These are phyloP conservation scores for Pleurotus pulmonarius DNA, from an alignment of 768 basidiomycete species.

Conservation along the genomic window DNA sequence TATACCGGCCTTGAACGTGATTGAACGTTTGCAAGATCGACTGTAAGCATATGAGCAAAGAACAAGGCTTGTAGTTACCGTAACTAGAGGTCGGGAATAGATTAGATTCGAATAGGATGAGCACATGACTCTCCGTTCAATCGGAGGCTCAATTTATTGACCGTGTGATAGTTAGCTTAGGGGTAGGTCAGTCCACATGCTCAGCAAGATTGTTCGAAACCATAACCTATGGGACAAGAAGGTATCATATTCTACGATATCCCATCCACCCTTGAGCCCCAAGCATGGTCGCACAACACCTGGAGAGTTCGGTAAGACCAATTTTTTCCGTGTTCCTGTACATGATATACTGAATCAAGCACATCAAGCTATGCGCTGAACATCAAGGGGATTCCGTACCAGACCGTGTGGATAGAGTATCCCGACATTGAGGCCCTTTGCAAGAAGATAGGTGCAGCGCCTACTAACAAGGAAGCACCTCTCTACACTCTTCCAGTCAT, in stretches of 20 bases:
- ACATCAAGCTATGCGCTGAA: conserved; percentile 10
- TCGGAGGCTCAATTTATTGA: no score
- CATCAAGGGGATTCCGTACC: conserved; percentile 23
- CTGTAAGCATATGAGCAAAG: no score
- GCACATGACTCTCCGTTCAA: no score
- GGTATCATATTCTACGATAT: conserved; percentile 43
- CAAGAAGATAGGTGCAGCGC: conserved; percentile 25
- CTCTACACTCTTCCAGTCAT: conserved; percentile 36
- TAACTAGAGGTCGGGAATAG: no score
- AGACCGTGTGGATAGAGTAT: conserved; percentile 36
- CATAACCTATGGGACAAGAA: not conserved
- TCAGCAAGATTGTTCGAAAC: no score
- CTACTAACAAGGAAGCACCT: conserved; percentile 19
- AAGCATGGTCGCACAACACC: conserved; percentile 24
- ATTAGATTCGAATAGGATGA: no score
- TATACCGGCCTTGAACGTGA: no score
- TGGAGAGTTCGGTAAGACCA: not conserved
- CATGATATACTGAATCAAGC: not conserved
- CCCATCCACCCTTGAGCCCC: conserved; percentile 23
- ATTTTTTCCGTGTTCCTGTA: not conserved
- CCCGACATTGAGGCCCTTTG: conserved; percentile 33
- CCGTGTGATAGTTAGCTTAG: no score
- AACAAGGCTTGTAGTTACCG: no score
- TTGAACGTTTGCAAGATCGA: no score
- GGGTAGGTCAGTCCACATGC: no score